Base-by-base conservation (phyloP, 2,329 filamentous ascomycete species). In the Penicillium sp. region DNA sequence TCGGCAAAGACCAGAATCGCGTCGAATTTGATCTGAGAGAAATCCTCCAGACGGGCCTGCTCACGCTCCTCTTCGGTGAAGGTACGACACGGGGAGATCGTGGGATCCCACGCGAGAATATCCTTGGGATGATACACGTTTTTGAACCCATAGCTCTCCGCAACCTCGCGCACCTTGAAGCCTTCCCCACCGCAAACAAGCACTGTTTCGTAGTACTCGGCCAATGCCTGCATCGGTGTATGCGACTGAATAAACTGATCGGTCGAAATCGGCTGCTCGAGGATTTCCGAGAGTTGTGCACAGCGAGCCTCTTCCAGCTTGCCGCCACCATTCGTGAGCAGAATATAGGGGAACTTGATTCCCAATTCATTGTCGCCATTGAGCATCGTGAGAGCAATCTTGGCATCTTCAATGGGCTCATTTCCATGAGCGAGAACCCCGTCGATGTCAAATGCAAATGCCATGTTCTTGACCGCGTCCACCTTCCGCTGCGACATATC, bases 161-260 rank as follows among this genome's bases (percentile, higher is more conserved):
- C 83, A 2, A 86, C 82, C 54, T 84, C 81, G 34, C 83, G 81
- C 69, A 83, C 84, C 62, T 80, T 80, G 71, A 83, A 86, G 44
- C 83, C 83, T 62, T 87, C 84, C 56, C 84, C 84, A 63, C 84
- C 84, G 32, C 86, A 80, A 4, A 87, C 83, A 4, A 88, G 75
- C 18, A 88, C 83, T 2, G 83, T 87, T 54, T 80, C 76, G 74
- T 87, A 87, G 75, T 87, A 87, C 64, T 87, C 83, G 14, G 83
- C 71, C 54, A 87, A 70, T 36, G 84, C 84, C 43, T 82, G 81
- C 84, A 87, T 87, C 53, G 83, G 83, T 3, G 83, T 86, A 73
- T 86, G 83, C 1, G 80, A 83, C 65, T 87, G 83, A 59, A 87
- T 86, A 73, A 87, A 88, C 62, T 87, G 83, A 44, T 85, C 81